These are phyloP conservation scores for Hymenoscyphus scutula DNA, from an alignment of 2,329 filamentous ascomycete genomes.

Conservation along the genomic window DNA sequence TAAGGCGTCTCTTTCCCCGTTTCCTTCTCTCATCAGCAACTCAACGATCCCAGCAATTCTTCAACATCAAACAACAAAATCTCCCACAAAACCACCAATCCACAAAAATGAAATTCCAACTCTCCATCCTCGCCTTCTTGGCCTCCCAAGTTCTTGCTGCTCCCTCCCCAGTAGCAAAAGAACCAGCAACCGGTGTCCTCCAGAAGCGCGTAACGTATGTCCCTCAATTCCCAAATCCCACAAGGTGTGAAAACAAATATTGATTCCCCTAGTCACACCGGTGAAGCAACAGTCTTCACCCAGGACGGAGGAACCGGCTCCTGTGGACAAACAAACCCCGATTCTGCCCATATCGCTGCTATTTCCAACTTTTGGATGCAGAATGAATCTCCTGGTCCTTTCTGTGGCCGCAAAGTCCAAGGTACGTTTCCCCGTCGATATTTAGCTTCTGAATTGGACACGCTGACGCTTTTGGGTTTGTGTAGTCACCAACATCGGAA, in stretches of 20 bases:
- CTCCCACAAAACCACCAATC: neutral
- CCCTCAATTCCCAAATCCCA: neutral
- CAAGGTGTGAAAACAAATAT: neutral
- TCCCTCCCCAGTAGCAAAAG: neutral
- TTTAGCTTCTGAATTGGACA: too few species aligned
- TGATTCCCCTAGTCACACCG: conserved; percentile 6
- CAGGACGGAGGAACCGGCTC: conserved; percentile 13
- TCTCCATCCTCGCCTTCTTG: neutral
- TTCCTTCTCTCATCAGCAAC: neutral
- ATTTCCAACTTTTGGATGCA: conserved; percentile 6
- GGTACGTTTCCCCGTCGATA: too few species aligned
- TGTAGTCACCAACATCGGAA: conserved; percentile 15
- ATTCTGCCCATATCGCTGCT: conserved; percentile 4
- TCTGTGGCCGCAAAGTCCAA: conserved; percentile 13
- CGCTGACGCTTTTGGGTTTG: too few species aligned
- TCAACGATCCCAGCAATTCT: neutral
- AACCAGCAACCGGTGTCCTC: neutral
- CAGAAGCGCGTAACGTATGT: conserved; percentile 8
- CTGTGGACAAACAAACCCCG: conserved; percentile 11
- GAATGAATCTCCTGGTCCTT: conserved; percentile 7
- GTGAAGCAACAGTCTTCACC: conserved; percentile 11
- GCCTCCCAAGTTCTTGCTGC: neutral
- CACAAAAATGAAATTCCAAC: neutral
- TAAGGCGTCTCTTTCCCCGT: neutral
- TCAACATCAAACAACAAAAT: neutral